phyloP scores from a whole-genome alignment of 2,329 filamentous ascomycete species.

The Penicillium sp. region DNA sequence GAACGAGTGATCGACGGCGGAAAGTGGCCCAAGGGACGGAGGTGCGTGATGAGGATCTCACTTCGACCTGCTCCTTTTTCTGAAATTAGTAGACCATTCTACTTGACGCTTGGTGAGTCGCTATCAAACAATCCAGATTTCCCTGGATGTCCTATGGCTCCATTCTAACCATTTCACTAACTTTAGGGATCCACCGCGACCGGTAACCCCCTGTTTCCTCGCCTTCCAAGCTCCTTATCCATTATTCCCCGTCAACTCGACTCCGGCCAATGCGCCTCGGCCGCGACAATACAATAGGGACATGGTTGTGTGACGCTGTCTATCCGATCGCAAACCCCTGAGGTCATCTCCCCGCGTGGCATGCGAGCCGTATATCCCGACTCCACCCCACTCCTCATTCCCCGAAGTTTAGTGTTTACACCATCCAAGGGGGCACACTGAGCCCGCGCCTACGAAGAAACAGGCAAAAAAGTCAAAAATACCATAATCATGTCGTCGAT shows the following conservation, averaged over 20 bases:
- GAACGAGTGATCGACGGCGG: conserved; percentile 29
- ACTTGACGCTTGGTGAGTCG: background rate
- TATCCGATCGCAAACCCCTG: conserved; percentile 24
- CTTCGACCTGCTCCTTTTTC: background rate
- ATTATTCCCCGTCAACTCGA: conserved; percentile 1
- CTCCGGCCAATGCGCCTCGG: conserved; percentile 26
- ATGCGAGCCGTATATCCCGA: conserved; percentile 23
- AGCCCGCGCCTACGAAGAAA: background rate
- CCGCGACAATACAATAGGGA: conserved; percentile 19
- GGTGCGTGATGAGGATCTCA: conserved; percentile 14
- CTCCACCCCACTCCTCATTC: conserved; percentile 6
- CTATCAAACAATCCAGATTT: background rate
- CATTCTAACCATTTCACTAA: background rate
- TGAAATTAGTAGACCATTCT: background rate
- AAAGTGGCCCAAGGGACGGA: conserved; percentile 27
- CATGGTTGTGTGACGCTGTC: conserved; percentile 32
- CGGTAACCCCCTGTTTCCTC: conserved; percentile 21
- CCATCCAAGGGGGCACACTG: background rate
- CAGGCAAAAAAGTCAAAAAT: background rate
- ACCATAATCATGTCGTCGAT: conserved; percentile 46
- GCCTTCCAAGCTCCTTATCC: conserved; percentile 4
- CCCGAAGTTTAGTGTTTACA: background rate
- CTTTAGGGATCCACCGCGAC: conserved; percentile 8
- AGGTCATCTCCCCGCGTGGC: conserved; percentile 24
- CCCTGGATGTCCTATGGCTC: conserved; percentile 1